A percentile compares a stretch with the other conserved stretches of the same genome.
Evolutionary conservation across 495 filamentous ascomycete genomes (phyloP).

Genomic region (Aspergillus mulundensis): DNA sequence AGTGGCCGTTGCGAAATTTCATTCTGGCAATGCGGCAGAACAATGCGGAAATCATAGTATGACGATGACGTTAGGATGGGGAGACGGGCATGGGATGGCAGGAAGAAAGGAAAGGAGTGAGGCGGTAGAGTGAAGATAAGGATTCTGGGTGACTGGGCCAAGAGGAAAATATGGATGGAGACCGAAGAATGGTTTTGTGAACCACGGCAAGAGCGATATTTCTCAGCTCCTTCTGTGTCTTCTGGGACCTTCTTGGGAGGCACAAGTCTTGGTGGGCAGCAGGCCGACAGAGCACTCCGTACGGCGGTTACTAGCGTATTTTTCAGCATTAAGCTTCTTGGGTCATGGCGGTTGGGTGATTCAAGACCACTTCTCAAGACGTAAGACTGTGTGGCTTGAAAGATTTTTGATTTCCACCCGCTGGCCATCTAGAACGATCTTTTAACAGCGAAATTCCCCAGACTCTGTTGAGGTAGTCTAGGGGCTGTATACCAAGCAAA

Average conservation of each 20-base stretch:
- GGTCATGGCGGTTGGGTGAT: neutral
- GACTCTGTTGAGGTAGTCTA: too few species aligned
- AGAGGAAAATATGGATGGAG: neutral
- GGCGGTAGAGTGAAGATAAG: neutral
- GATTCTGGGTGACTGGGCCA: neutral
- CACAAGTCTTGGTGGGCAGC: neutral
- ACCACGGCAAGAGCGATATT: neutral
- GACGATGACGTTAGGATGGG: neutral
- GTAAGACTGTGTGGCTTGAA: neutral
- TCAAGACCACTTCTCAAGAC: neutral
- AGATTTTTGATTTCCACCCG: neutral
- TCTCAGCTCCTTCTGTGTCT: neutral
- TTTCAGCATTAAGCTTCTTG: conserved; percentile 5
- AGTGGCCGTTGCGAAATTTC: conserved; percentile 14
- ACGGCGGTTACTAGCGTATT: conserved; percentile 7
- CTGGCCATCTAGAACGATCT: too few species aligned
- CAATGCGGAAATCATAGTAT: conserved; percentile 18
- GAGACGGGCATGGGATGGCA: conserved; percentile 6
- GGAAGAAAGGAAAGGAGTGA: neutral
- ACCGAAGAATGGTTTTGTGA: neutral
- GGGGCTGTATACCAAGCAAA: neutral
- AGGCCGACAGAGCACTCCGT: neutral
- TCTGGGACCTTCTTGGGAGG: neutral
- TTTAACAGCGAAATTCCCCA: too few species aligned
- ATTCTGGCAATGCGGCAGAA: conserved; percentile 20